Base-by-base conservation (phyloP, 2,329 filamentous ascomycete genomes). In the Penicillium sp. region DNA sequence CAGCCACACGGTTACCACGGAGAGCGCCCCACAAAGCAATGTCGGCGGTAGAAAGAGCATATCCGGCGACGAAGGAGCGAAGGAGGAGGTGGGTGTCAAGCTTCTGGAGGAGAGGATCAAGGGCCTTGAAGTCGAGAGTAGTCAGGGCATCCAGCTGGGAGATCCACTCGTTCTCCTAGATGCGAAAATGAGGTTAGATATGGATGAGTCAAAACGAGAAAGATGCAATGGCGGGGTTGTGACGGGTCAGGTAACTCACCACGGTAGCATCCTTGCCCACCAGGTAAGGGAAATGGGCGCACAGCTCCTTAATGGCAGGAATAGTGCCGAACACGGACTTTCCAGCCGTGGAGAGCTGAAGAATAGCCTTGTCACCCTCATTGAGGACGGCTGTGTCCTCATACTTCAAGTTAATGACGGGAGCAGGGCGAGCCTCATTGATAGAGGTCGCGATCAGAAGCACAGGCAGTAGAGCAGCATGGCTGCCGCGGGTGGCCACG, bases 21-120 rank as follows among this genome's bases (percentile, higher is more conserved):
- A 97, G 84, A 5, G 90, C 88, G 70, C 89, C 86, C 92, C 92
- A 98, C 65, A 96, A 84, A 71, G 89, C 89, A 65, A 88, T 85
- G 76, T 98, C 94, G 65, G 89, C 83, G 45, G 92, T 87, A 60
- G 89, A 89, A 53, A 95, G 82, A 28, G 82, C 82, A 81, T 96
- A 94, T 62, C 93, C 93, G 55, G 91, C 86, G 67, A 97, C 84
- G 79, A 95, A 95, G 14, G 91, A 92, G 71, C 94, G 89, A 35
- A 97, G 87, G 4, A 89, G 92, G 62, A 98, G 85, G 80, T 96
- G 90, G 76, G 91, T 91, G 77, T 97, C 92, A 64, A 97, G 87
- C 68, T 90, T 87, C 70, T 85, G 83, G 58, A 96, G 85, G 61
- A 88, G 83, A 28, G 87, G 85, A 73, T 95, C 91, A 66, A 93